phyloP scores from a whole-genome alignment of 306 rosid genomes.

The Prunus dulcis region DNA sequence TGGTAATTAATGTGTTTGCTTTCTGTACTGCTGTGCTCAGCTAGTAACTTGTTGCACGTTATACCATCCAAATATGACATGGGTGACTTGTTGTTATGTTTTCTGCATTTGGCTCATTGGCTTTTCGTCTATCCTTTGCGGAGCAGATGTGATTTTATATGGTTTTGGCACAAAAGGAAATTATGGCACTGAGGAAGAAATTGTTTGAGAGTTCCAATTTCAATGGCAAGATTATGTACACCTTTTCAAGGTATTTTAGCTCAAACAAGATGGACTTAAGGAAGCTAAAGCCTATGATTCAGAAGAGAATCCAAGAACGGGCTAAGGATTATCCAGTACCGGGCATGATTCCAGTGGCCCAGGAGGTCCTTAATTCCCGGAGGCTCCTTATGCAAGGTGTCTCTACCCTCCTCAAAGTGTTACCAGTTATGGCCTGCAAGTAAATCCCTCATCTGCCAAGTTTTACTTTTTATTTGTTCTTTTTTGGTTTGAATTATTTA shows the following conservation, averaged over 20 bases:
- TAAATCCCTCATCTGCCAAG: constrained; percentile 30
- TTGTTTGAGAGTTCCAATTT: constrained; percentile 1
- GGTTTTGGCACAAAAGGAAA: neutral
- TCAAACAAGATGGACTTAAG: constrained; percentile 13
- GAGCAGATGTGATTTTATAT: constrained; percentile 1
- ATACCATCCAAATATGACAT: too few relatives aligned
- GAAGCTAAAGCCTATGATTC: constrained; percentile 70
- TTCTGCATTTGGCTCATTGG: neutral
- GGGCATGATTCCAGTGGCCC: constrained; percentile 64
- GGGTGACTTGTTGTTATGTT: neutral
- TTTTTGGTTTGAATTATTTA: neutral
- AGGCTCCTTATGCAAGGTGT: constrained; percentile 56
- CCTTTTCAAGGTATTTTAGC: constrained; percentile 4
- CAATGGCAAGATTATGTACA: neutral
- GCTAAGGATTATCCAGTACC: constrained; percentile 54
- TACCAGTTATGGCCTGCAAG: constrained; percentile 78
- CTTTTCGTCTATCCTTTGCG: constrained; percentile 5
- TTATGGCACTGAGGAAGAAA: constrained; percentile 11
- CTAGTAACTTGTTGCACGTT: too few relatives aligned
- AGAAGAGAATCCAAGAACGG: constrained; percentile 58
- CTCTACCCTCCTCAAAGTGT: constrained; percentile 51
- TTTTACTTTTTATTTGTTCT: neutral
- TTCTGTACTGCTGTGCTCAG: neutral
- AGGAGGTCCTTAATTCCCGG: constrained; percentile 57
- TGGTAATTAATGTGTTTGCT: neutral